Evolutionary conservation across 208 protist species (phyloP), one percentile per base, ranked within the genome.

Genomic region (Leptomonas pyrrhocoris): DNA sequence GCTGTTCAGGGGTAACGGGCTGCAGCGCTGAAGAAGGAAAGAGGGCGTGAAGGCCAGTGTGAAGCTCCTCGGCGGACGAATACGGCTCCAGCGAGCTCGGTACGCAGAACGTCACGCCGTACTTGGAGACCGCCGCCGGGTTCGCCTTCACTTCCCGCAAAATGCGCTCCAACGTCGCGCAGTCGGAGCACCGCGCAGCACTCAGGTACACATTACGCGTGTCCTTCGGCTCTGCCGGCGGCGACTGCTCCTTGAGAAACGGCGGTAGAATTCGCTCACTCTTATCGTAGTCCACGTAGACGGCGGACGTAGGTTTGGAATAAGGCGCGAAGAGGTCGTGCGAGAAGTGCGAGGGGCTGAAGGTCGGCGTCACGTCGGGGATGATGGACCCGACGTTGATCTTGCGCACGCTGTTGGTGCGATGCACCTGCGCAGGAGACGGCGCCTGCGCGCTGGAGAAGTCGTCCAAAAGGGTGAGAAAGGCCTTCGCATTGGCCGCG

Each of bases 311-410:
- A 9, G 72, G 62, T 25, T 86, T 69, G 19, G 86, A 68, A 49
- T 81, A 92, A 0, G 89, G 89, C 0, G 89, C 79, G 69, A 94
- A 94, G 31, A 94, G 82, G 50, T 79, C 84, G 62, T 90, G 77
- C 0, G 67, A 83, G 58, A 94, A 94, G 76, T 94, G 89, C 0
- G 89, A 86, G 1, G 89, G 89, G 63, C 84, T 90, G 73, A 94
- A 94, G 45, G 86, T 84, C 1, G 81, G 61, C 19, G 81, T 72
- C 16, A 88, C 86, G 27, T 76, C 74, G 1, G 72, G 49, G 15
- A 77, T 77, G 18, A 61, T 68, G 30, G 46, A 45, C 8, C 58
- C 48, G 42, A 89, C 80, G 27, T 92, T 81, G 36, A 94, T 63
- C 42, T 74, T 85, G 27, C 81, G 79, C 7, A 94, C 78, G 55